Base-by-base conservation (phyloP, 2,329 filamentous ascomycete species). In the Fusarium ambrosium region DNA sequence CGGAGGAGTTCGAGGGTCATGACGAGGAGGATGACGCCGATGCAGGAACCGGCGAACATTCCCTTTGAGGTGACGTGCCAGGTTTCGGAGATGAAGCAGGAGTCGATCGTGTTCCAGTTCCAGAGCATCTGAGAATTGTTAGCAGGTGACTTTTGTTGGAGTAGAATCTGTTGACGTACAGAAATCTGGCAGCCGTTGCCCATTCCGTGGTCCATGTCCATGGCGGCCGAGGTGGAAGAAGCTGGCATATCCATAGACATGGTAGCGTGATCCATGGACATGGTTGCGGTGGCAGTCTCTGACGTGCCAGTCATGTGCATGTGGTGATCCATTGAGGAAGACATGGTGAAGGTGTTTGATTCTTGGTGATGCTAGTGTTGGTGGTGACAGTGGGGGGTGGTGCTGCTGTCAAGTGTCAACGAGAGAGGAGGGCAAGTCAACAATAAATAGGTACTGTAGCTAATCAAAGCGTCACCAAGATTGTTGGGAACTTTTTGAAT, bases 41-140 rank as follows among this genome's bases (percentile, higher is more conserved):
- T 92, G 84, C 94, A 97, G 62, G 92, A 93, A 24, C 92, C 94
- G 58, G 92, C 94, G 80, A 97, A 96, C 88, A 92, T 92, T 81
- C 89, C 91, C 4, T 82, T 84, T 27, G 91, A 92, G 18, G 85
- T 91, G 81, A 96, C 89, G 79, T 91, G 91, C 94, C 94, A 97
- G 24, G 87, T 86, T 9, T 81, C 77, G 27, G 92, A 84, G 79
- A 97, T 88, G 87, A 97, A 96, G 77, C 82, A 94, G 22, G 91
- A 84, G 80, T 93, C 91, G 80, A 93, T 85, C 4, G 91, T 92
- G 81, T 93, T 87, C 92, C 92, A 94, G 82, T 95, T 95, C 92
- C 93, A 94, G 45, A 94, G 85, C 93, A 95, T 95, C 92, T 94
- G 67, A 2, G 13, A 6, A 6, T 18, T 10, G 24, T 32, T 3